These are phyloP conservation scores for Skeletonema grethae DNA, from an alignment of 108 stramenopile genomes.

Conservation along the genomic window DNA sequence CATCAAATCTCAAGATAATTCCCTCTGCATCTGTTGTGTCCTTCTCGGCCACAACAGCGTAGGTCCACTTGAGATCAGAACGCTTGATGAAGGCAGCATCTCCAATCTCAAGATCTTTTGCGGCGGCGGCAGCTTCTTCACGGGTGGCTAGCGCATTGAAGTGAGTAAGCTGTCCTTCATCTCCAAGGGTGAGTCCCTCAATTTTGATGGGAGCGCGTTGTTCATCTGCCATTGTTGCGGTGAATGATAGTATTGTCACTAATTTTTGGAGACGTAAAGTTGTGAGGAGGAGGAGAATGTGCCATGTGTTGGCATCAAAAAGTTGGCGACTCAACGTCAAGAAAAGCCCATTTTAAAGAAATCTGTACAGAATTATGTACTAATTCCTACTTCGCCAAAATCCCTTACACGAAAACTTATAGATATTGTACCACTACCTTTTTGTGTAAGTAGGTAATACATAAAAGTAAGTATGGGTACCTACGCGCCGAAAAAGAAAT, in stretches of 20 bases:
- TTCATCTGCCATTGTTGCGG: slow-evolving; percentile 24
- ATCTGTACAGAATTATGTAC: background rate
- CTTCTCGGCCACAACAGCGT: slow-evolving; percentile 34
- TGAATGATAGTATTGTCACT: background rate
- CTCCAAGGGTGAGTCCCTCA: slow-evolving; percentile 28
- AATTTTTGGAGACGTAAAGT: background rate
- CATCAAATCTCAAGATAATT: slow-evolving; percentile 32
- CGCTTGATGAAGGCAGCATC: slow-evolving; percentile 50
- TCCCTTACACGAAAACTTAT: no score
- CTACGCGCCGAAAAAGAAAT: no score
- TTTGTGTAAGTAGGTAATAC: no score
- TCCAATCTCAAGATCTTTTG: slow-evolving; percentile 16
- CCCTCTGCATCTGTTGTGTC: slow-evolving; percentile 2
- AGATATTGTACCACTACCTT: no score
- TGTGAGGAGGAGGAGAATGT: background rate
- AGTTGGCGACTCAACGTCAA: background rate
- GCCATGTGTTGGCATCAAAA: background rate
- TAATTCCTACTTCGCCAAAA: background rate
- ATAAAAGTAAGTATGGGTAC: no score
- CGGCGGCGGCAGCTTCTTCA: slow-evolving; percentile 29
- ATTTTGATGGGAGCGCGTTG: slow-evolving; percentile 10
- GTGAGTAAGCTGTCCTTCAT: slow-evolving; percentile 36
- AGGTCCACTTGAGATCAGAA: slow-evolving; percentile 47
- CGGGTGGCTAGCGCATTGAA: slow-evolving; percentile 27
- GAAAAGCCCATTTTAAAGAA: slow-evolving; percentile 1